A percentile compares a stretch with the other conserved stretches of the same genome.
phyloP scores from a whole-genome alignment of 805 yeast species.

The Pichia pseudocactophila region DNA sequence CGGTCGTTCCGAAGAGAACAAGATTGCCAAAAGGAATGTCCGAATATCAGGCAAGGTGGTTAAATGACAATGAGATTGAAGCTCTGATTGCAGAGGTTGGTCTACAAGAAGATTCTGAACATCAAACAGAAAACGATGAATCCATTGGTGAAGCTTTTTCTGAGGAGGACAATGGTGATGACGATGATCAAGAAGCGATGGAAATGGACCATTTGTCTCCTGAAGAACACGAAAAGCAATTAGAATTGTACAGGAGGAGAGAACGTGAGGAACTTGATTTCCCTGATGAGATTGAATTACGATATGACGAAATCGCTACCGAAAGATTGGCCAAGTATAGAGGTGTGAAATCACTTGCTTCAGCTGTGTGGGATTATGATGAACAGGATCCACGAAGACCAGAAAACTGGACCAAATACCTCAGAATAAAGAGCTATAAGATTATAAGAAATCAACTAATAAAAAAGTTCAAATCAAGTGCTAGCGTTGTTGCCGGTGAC shows the following conservation, averaged over 20 bases:
- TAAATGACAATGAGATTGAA: constrained; percentile 49
- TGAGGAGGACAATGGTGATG: constrained; percentile 1
- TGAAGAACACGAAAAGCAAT: constrained; percentile 78
- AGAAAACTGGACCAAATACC: constrained; percentile 62
- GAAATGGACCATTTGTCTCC: constrained; percentile 67
- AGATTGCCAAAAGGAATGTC: constrained; percentile 64
- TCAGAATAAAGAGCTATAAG: constrained; percentile 67
- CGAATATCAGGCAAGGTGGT: constrained; percentile 71
- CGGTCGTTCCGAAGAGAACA: constrained; percentile 18
- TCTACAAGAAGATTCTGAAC: constrained; percentile 32
- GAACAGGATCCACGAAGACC: constrained; percentile 72
- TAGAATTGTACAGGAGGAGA: constrained; percentile 53
- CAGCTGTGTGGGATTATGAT: constrained; percentile 80
- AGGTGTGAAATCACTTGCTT: constrained; percentile 76
- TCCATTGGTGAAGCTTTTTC: neutral
- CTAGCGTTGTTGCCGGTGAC: constrained; percentile 53
- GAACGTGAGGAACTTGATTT: constrained; percentile 84
- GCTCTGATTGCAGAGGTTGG: constrained; percentile 33
- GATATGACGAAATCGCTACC: constrained; percentile 65
- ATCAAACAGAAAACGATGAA: constrained; percentile 17
- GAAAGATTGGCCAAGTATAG: constrained; percentile 72
- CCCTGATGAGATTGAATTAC: constrained; percentile 90
- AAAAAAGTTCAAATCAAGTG: constrained; percentile 46
- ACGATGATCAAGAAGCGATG: constrained; percentile 38
- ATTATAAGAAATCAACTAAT: constrained; percentile 61